phyloP scores from a whole-genome alignment of 331 rosid genomes.

The Pyrus hybrid region DNA sequence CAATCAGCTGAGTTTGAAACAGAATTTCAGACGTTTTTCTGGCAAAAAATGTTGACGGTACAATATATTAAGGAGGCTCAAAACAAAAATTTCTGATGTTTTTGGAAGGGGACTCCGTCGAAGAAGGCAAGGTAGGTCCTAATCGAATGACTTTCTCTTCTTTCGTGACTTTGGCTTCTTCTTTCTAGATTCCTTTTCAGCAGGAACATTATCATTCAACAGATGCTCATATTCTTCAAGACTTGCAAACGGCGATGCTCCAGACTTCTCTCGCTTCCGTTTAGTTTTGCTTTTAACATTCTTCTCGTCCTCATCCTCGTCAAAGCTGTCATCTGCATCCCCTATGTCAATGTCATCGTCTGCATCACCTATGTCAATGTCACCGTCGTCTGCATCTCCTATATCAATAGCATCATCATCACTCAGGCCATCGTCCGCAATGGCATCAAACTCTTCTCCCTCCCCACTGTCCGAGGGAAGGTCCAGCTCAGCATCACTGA shows the following conservation, averaged over 20 bases:
- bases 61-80: too few species aligned
- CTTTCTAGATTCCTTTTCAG: slow-evolving; percentile 20
- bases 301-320: slow-evolving; percentile 20
- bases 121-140: not conserved
- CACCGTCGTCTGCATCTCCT: slow-evolving; percentile 32
- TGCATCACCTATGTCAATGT: too few species aligned
- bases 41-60: too few species aligned
- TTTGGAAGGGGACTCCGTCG: too few species aligned
- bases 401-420: slow-evolving; percentile 28
- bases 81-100: too few species aligned
- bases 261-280: slow-evolving; percentile 36
- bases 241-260: slow-evolving; percentile 75
- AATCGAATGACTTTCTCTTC: slow-evolving; percentile 28
- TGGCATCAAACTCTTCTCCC: slow-evolving; percentile 30
- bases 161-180: slow-evolving; percentile 42
- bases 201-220: slow-evolving; percentile 23
- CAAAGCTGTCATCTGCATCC: slow-evolving; percentile 38
- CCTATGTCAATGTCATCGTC: slow-evolving; percentile 26
- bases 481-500: slow-evolving; percentile 52
- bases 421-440: slow-evolving; percentile 17
- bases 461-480: slow-evolving; percentile 39
- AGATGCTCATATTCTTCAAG: slow-evolving; percentile 76
- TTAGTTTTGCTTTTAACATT: slow-evolving; percentile 32
- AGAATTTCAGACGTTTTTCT: too few species aligned
- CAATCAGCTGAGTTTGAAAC: too few species aligned